Conservation (phyloP, 176 grass and related monocot species). For the Hordeum marinum region DNA sequence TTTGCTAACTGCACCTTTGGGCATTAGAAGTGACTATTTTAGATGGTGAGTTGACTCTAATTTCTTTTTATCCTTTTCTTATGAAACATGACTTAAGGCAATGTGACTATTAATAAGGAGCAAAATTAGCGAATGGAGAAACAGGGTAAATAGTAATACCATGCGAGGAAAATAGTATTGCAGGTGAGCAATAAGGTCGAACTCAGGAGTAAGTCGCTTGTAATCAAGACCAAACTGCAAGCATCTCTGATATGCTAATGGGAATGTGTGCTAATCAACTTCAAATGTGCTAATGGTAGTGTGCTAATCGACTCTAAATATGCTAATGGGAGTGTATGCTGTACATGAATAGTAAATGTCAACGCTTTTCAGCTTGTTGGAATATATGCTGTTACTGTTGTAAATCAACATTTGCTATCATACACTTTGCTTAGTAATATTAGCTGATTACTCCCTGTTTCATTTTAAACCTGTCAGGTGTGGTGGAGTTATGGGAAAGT, state of each 20-base stretch:
- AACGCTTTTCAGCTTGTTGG: conserved; percentile 9
- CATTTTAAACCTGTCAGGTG: conserved; percentile 58
- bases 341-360: background rate
- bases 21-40: conserved; percentile 99
- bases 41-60: conserved; percentile 59
- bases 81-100: background rate
- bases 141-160: background rate
- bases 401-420: background rate
- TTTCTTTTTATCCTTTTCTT: background rate
- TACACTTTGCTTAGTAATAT: conserved; percentile 22
- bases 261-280: background rate
- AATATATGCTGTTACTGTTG: background rate
- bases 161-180: background rate
- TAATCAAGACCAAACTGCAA: background rate
- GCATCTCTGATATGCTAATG: background rate
- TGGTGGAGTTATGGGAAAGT: conserved; percentile 97
- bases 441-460: conserved; percentile 13
- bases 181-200: background rate
- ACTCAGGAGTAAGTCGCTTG: background rate
- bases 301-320: background rate
- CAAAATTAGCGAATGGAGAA: background rate
- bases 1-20: conserved; percentile 89
- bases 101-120: background rate
- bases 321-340: background rate
- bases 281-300: background rate